A percentile compares a stretch with the other conserved stretches of the same genome.
phyloP scores from a whole-genome alignment of 805 yeast genomes.

The Danielia oregonensis region DNA sequence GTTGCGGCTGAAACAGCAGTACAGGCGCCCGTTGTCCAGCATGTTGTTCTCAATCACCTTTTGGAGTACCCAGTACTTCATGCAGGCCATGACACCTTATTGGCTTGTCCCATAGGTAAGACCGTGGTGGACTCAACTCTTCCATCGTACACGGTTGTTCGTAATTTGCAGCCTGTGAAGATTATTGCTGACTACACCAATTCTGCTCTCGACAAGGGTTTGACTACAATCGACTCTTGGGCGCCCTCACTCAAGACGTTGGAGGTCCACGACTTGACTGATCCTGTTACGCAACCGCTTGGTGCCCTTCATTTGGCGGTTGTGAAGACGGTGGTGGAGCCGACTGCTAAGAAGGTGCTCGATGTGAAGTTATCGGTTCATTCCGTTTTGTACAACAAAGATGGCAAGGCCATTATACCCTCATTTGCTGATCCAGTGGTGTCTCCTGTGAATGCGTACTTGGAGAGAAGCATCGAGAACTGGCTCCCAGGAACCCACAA shows the following conservation, averaged over 20 bases:
- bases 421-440: constrained; percentile 1
- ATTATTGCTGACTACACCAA: constrained; percentile 47
- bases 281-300: constrained; percentile 50
- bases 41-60: constrained; percentile 1
- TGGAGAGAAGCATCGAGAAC: neutral
- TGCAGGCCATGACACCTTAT: constrained; percentile 1
- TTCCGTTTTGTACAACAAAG: constrained; percentile 1
- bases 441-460: neutral
- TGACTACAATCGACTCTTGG: constrained; percentile 52
- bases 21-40: neutral
- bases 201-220: constrained; percentile 48
- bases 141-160: neutral
- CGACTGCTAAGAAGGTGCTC: constrained; percentile 46
- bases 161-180: constrained; percentile 3
- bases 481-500: neutral
- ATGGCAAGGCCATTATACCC: neutral
- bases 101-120: neutral
- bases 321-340: constrained; percentile 29
- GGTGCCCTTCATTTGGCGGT: constrained; percentile 38
- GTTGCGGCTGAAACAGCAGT: neutral
- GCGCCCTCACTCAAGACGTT: constrained; percentile 59
- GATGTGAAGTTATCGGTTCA: constrained; percentile 22
- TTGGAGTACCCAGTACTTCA: constrained; percentile 2
- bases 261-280: constrained; percentile 46
- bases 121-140: neutral